These are phyloP conservation scores for Epichloe festucae DNA, from an alignment of 2,329 filamentous ascomycete genomes.

Conservation along the genomic window DNA sequence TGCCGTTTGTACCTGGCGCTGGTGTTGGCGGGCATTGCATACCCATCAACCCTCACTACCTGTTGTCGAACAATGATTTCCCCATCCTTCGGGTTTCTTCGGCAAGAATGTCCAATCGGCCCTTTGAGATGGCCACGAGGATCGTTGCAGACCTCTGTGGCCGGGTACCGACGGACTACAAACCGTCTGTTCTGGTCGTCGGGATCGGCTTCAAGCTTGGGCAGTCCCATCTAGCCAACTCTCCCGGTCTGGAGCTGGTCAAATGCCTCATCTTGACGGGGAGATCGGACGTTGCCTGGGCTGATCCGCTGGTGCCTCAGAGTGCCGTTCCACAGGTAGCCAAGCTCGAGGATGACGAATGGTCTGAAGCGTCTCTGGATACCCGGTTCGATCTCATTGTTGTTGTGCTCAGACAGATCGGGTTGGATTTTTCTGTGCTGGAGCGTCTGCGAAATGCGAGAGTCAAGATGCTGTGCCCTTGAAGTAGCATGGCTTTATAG, in stretches of 20 bases:
- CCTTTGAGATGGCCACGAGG: constrained; percentile 24
- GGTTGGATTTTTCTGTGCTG: constrained; percentile 27
- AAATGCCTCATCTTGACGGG: constrained; percentile 22
- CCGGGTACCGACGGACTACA: neutral
- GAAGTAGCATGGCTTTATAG: neutral
- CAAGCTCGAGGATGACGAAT: constrained; percentile 23
- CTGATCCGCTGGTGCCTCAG: constrained; percentile 30
- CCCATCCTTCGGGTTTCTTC: constrained; percentile 32
- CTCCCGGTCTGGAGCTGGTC: constrained; percentile 31
- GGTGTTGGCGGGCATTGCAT: constrained; percentile 45
- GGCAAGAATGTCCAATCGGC: constrained; percentile 30
- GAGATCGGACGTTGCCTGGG: constrained; percentile 29
- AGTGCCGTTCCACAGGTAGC: constrained; percentile 26
- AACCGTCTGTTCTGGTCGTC: constrained; percentile 27
- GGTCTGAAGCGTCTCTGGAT: constrained; percentile 24
- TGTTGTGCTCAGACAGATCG: constrained; percentile 28
- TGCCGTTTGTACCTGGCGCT: constrained; percentile 31
- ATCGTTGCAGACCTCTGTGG: constrained; percentile 19
- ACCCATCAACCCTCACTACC: constrained; percentile 41
- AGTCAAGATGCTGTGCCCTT: constrained; percentile 27
- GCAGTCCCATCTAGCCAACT: constrained; percentile 33
- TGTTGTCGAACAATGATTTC: constrained; percentile 33
- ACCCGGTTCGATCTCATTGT: constrained; percentile 29
- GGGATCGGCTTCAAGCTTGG: constrained; percentile 39
- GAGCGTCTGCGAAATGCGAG: constrained; percentile 19